These are phyloP conservation scores for Oidium heveae DNA, from an alignment of 2,329 filamentous ascomycete species.

Conservation along the genomic window DNA sequence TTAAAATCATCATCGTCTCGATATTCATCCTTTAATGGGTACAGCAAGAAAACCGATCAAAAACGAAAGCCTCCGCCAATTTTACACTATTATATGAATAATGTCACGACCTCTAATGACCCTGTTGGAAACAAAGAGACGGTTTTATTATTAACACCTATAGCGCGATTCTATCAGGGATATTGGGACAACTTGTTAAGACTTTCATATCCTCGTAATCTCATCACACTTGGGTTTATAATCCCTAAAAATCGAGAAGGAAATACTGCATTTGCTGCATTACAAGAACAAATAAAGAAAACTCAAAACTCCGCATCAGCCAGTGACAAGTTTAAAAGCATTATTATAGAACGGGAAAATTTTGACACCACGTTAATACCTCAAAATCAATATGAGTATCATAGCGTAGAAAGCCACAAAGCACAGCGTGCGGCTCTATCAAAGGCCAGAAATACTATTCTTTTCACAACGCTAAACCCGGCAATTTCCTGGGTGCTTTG, in stretches of 20 bases:
- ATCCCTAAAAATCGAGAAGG: conserved; percentile 84
- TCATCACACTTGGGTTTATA: conserved; percentile 90
- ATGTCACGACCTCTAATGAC: conserved; percentile 57
- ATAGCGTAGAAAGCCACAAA: conserved; percentile 83
- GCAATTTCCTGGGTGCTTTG: conserved; percentile 89
- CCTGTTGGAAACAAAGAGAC: conserved; percentile 62
- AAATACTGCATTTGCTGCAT: conserved; percentile 55
- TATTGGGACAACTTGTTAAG: conserved; percentile 89
- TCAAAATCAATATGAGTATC: conserved; percentile 69
- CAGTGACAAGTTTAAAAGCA: conserved; percentile 64
- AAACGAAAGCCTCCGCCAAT: conserved; percentile 51
- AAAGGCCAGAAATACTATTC: conserved; percentile 72
- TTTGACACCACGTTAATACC: conserved; percentile 60
- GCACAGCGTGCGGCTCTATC: conserved; percentile 69
- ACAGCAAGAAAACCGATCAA: conserved; percentile 26
- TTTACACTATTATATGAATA: conserved; percentile 83
- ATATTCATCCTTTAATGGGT: conserved; percentile 48
- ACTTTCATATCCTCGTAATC: conserved; percentile 71
- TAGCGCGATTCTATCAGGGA: conserved; percentile 75
- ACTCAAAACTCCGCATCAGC: conserved; percentile 57
- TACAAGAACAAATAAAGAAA: conserved; percentile 66
- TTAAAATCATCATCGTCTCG: conserved; percentile 48
- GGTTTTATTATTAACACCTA: conserved; percentile 74
- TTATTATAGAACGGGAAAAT: conserved; percentile 88
- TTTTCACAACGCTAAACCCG: conserved; percentile 85